Base-by-base conservation (phyloP, 2,329 filamentous ascomycete genomes). In the Diaporthe capsici region DNA sequence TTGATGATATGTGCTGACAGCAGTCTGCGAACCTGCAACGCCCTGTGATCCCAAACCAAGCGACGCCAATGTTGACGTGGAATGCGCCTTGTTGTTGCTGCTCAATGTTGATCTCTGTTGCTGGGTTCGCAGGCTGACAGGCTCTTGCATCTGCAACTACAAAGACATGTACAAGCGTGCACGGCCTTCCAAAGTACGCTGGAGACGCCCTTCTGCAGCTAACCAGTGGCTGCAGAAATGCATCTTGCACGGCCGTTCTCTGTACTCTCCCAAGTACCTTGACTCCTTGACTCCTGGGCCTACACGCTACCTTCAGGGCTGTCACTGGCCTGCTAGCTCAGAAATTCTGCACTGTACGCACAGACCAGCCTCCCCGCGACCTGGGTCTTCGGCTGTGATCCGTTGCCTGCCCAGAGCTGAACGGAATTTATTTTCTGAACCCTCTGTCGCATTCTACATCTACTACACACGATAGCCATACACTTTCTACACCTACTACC, bases 151-250 rank as follows among this genome's bases (percentile, higher is more conserved):
- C 37, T 60, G 34, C 20, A 60, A 20, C 4, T 57, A 25, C 13
- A 20, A 49, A 47, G 37, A 22, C 31, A 57, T 17, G 28, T 28
- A 37, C 20, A 7, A 58, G 31, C 9, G 34, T 28, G 49, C 31
- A 53, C 65, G 65, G 31, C 20, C 65, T 70, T 28, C 13, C 49
- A 55, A 13, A 55, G 25, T 15, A 12, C 28, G 65, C 34, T 70
- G 65, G 49, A 70, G 65, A 70, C 34, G 31, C 28, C 47, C 47
- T 12, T 42, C 51, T 74, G 72, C 72, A 42, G 39, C 72, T 74
- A 74, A 42, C 37, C 61, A 53, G 34, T 70, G 44, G 72, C 61
- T 73, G 71, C 71, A 73, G 71, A 63, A 39, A 39, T 13, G 58
- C 65, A 39, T 20, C 63, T 68, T 25, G 20, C 20, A 15, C 20